phyloP scores from a whole-genome alignment of 2,329 filamentous ascomycete genomes.

The Lecanicillium sp. region DNA sequence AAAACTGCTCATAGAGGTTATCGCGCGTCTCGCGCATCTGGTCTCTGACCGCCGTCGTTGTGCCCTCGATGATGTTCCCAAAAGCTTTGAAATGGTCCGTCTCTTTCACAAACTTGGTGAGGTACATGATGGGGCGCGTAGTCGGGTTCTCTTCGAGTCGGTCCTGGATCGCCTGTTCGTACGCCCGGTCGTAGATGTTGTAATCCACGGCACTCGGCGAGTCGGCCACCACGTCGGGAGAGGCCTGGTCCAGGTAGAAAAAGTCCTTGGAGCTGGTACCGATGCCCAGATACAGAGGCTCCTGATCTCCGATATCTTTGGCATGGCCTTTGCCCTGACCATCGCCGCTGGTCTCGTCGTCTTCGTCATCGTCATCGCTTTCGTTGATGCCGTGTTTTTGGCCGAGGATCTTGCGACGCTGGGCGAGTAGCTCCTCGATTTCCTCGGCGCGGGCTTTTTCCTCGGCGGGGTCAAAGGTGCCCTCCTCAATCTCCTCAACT shows the following conservation, averaged over 20 bases:
- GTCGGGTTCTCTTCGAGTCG: constrained; percentile 52
- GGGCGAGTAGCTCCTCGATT: constrained; percentile 43
- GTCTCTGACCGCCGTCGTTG: constrained; percentile 15
- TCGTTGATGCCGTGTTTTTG: constrained; percentile 23
- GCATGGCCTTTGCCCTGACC: constrained; percentile 42
- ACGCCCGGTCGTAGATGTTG: constrained; percentile 84
- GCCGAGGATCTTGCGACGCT: constrained; percentile 37
- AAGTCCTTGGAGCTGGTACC: constrained; percentile 56
- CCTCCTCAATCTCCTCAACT: neutral
- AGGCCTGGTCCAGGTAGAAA: constrained; percentile 33
- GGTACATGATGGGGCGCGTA: constrained; percentile 39
- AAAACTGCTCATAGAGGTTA: constrained; percentile 10
- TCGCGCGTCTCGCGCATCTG: constrained; percentile 5
- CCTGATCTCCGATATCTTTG: constrained; percentile 56
- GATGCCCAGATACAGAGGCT: constrained; percentile 66
- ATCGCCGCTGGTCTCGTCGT: constrained; percentile 24
- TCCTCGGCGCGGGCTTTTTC: constrained; percentile 39
- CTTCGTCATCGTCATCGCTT: neutral
- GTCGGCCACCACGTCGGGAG: constrained; percentile 61
- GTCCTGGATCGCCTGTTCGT: constrained; percentile 68
- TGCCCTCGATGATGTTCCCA: constrained; percentile 32
- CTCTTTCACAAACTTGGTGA: constrained; percentile 43
- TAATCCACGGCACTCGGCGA: constrained; percentile 80
- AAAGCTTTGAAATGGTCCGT: constrained; percentile 34
- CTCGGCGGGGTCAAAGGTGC: constrained; percentile 20